A percentile compares a stretch with the other conserved stretches of the same genome.
phyloP scores from a whole-genome alignment of 805 yeast genomes.

The Myxozyma melibiosi region DNA sequence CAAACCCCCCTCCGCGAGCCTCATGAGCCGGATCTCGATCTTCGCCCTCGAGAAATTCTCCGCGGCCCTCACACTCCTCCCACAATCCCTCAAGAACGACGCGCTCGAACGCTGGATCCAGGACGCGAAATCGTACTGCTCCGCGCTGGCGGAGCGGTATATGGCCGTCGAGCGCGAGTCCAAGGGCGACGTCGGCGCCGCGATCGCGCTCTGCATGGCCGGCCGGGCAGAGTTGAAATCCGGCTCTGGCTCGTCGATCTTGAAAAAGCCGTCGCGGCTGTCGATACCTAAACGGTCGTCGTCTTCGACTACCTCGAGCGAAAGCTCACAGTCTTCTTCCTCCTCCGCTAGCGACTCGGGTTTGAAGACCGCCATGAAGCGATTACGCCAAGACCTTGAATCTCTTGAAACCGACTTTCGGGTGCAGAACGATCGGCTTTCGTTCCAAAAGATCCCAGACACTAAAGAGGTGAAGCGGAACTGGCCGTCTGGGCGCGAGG shows the following conservation, averaged over 20 bases:
- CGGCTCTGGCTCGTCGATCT: conserved; percentile 12
- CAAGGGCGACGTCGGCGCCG: conserved; percentile 37
- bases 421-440: conserved; percentile 40
- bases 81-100: conserved; percentile 26
- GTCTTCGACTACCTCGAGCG: background rate
- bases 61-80: conserved; percentile 36
- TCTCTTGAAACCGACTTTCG: conserved; percentile 31
- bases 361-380: conserved; percentile 15
- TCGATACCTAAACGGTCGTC: conserved; percentile 5
- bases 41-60: conserved; percentile 40
- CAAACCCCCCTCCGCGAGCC: conserved; percentile 35
- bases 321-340: background rate
- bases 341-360: background rate
- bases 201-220: conserved; percentile 37
- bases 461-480: conserved; percentile 34
- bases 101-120: conserved; percentile 35
- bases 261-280: background rate
- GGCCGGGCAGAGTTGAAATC: conserved; percentile 33
- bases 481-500: conserved; percentile 44
- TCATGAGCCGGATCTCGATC: conserved; percentile 41
- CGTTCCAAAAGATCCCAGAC: conserved; percentile 42
- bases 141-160: conserved; percentile 37
- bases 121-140: conserved; percentile 34
- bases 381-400: conserved; percentile 28
- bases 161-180: conserved; percentile 38